Percentiles rank a stretch among this genome's conserved stretches.
Conservation (phyloP, 768 basidiomycete species). For the Suillus tomentosus region DNA sequence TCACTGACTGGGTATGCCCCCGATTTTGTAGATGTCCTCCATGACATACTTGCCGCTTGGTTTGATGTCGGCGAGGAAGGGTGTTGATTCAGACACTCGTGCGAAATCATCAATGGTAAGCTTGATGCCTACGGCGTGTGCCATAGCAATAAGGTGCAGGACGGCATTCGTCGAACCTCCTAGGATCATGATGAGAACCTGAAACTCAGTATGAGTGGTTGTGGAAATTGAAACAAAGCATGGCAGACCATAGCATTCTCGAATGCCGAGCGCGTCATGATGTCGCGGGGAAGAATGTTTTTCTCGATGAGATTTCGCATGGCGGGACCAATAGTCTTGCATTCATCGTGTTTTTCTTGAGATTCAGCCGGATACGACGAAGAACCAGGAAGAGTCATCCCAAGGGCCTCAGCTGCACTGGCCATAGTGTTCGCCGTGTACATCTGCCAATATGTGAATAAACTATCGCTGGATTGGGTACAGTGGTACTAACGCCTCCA, state of each 20-base stretch:
- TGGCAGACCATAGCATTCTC: conserved; percentile 91
- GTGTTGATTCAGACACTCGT: conserved; percentile 85
- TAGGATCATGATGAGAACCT: conserved; percentile 96
- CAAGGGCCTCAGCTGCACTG: conserved; percentile 90
- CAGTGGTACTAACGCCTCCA: conserved; percentile 74
- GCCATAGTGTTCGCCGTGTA: conserved; percentile 99
- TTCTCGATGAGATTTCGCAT: conserved; percentile 88
- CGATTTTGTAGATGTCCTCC: conserved; percentile 95
- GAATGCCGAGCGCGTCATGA: conserved; percentile 96
- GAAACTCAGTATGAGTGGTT: conserved; percentile 9
- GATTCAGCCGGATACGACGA: conserved; percentile 96
- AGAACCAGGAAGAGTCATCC: conserved; percentile 97
- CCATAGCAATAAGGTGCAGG: conserved; percentile 94
- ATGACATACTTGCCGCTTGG: conserved; percentile 99
- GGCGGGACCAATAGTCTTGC: conserved; percentile 72
- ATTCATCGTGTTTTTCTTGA: conserved; percentile 84
- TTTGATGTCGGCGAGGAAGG: conserved; percentile 95
- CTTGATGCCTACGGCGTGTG: conserved; percentile 90
- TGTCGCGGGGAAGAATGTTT: conserved; percentile 91
- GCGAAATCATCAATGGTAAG: conserved; percentile 94
- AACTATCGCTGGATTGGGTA: conserved; percentile 5
- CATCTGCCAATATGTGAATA: conserved; percentile 57
- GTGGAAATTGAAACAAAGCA: conserved; percentile 1
- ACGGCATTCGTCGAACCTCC: conserved; percentile 99
- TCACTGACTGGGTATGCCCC: conserved; percentile 89